phyloP scores from a whole-genome alignment of 106 monocot species.

The Phalaenopsis aphrodite region DNA sequence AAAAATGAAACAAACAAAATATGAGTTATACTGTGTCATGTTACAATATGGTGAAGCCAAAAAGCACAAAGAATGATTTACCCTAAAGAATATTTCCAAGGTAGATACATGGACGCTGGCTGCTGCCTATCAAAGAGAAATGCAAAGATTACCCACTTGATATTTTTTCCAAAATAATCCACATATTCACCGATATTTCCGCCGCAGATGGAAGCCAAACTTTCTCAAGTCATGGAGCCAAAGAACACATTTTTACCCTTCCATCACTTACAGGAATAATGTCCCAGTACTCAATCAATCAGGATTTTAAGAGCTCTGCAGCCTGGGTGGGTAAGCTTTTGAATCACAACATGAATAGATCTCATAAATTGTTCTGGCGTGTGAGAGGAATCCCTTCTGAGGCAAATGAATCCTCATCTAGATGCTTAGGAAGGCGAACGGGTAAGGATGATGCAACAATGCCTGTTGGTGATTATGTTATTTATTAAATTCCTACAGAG shows the following conservation, averaged over 20 bases:
- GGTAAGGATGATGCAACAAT: slow-evolving; percentile 18
- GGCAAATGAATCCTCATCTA: slow-evolving; percentile 36
- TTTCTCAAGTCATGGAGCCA: not conserved
- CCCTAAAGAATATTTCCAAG: not conserved
- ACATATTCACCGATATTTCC: not conserved
- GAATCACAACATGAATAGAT: not conserved
- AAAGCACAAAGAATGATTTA: not conserved
- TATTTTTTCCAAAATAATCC: not conserved
- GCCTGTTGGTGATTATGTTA: slow-evolving; percentile 18
- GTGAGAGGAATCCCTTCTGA: slow-evolving; percentile 62
- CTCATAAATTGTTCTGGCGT: not conserved
- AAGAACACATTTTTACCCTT: not conserved
- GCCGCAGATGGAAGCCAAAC: not conserved
- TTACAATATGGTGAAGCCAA: not conserved
- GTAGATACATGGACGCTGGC: not conserved
- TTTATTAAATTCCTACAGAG: not conserved
- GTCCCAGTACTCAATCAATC: not conserved
- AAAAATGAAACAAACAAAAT: not conserved
- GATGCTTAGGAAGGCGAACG: slow-evolving; percentile 48
- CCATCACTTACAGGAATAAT: not conserved
- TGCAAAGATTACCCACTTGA: not conserved
- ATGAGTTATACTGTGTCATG: not conserved
- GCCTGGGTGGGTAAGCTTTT: not conserved
- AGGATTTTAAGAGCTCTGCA: not conserved
- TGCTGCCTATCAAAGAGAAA: not conserved